These are phyloP conservation scores for Suillus brevipes DNA, from an alignment of 768 basidiomycete genomes.

Conservation along the genomic window DNA sequence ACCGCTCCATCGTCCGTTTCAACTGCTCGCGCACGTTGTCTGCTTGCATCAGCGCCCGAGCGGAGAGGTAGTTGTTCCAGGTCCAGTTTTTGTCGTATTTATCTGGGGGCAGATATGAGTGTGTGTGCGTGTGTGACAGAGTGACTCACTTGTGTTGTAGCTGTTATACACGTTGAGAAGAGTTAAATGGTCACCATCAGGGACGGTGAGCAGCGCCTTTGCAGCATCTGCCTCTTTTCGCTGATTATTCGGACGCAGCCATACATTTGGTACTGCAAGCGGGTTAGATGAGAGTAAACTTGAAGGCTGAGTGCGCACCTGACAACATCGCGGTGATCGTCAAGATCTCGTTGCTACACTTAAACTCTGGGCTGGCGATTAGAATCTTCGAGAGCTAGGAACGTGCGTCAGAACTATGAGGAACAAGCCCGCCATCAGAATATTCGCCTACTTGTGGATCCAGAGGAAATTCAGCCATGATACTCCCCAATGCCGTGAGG, in stretches of 20 bases:
- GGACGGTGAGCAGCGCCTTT: conserved; percentile 84
- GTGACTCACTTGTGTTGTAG: conserved; percentile 71
- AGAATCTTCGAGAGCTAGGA: conserved; percentile 82
- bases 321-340: conserved; percentile 97
- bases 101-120: conserved; percentile 42
- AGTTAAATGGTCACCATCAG: conserved; percentile 93
- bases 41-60: conserved; percentile 81
- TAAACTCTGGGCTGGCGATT: conserved; percentile 91
- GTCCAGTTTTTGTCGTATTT: conserved; percentile 83
- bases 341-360: conserved; percentile 93
- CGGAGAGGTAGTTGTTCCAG: conserved; percentile 87
- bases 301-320: conserved; percentile 40
- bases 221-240: conserved; percentile 91
- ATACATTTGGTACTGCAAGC: conserved; percentile 72
- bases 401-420: background rate
- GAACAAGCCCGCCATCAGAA: background rate
- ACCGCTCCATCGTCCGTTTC: conserved; percentile 88
- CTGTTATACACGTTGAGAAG: conserved; percentile 95
- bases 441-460: conserved; percentile 78
- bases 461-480: conserved; percentile 99
- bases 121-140: background rate
- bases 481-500: conserved; percentile 78
- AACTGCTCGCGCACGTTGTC: conserved; percentile 93
- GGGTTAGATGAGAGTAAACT: conserved; percentile 1
- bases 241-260: conserved; percentile 86